Evolutionary conservation across 805 yeast genomes (phyloP), one percentile per base, ranked within the genome.

Genomic region (Hanseniaspora vineae): DNA sequence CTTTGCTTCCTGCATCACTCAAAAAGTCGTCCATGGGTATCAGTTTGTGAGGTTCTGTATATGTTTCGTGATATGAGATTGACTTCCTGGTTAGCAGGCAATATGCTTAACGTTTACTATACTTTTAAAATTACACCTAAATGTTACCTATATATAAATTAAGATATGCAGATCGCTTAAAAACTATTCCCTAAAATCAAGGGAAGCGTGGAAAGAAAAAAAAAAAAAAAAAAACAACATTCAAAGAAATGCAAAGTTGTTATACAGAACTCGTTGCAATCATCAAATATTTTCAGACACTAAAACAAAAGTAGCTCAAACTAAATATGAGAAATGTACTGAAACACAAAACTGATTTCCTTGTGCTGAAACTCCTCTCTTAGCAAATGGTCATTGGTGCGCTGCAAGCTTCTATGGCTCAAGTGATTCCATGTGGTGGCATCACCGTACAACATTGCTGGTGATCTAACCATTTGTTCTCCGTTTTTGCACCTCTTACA

Each of bases 381-480:
- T 50, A 92, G 67, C 45, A 92, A 66, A 51, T 77, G 73, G 59
- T 92, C 98, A 55, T 87, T 84, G 18, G 89, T 84, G 32, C 67
- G 65, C 29, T 62, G 67, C 58, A 92, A 68, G 2, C 75, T 77
- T 3, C 69, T 73, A 50, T 75, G 84, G 51, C 80, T 75, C 49
- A 85, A 71, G 66, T 92, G 98, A 61, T 92, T 90, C 98, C 98
- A 90, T 0, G 97, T 81, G 0, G 97, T 92, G 0, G 97, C 85
- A 65, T 92, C 98, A 53, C 98, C 98, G 60, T 92, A 92, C 33
- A 92, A 67, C 96, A 92, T 89, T 0, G 95, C 94, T 0, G 80
- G 77, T 0, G 96, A 75, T 54, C 75, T 80, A 4, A 69, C 57
- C 31, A 66, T 52, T 66, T 92, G 98, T 44, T 68, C 69, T 0